Evolutionary conservation across 371 early-diverging fungal species (phyloP).

Genomic region (Circinella minor): DNA sequence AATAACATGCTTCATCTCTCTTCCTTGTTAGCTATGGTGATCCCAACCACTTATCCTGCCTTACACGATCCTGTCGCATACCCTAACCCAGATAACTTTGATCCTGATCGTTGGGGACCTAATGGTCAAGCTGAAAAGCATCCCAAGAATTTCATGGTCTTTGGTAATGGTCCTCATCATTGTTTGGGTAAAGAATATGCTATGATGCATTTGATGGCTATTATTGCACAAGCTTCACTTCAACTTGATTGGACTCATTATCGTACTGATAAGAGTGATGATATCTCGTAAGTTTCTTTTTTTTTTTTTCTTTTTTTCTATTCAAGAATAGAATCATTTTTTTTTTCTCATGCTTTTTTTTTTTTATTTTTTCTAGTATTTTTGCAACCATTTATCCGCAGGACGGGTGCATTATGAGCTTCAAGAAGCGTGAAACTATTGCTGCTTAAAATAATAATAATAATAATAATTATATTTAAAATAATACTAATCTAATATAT

Average conservation of each 20-base stretch:
- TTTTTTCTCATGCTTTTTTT: background rate
- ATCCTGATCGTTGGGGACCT: conserved; percentile 50
- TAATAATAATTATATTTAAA: background rate
- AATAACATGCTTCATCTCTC: no score
- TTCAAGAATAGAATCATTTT: background rate
- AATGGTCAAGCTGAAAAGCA: conserved; percentile 36
- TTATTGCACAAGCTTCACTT: conserved; percentile 44
- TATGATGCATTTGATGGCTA: conserved; percentile 45
- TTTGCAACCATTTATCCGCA: conserved; percentile 61
- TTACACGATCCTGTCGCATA: conserved; percentile 47
- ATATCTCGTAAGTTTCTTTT: conserved; percentile 40
- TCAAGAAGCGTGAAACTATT: conserved; percentile 37
- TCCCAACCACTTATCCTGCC: conserved; percentile 51
- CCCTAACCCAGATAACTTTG: conserved; percentile 44
- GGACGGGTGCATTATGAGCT: conserved; percentile 58
- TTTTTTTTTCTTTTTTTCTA: background rate
- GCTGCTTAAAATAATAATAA: conserved; percentile 8
- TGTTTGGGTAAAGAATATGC: conserved; percentile 54
- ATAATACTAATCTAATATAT: no score
- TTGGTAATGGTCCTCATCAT: conserved; percentile 49
- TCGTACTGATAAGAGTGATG: conserved; percentile 49
- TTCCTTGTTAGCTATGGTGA: conserved; percentile 35
- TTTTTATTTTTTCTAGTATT: conserved; percentile 25
- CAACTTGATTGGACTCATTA: conserved; percentile 45
- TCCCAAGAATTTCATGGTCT: conserved; percentile 53